phyloP scores from a whole-genome alignment of 2,329 filamentous ascomycete species.

The Intubia oerlemansii region DNA sequence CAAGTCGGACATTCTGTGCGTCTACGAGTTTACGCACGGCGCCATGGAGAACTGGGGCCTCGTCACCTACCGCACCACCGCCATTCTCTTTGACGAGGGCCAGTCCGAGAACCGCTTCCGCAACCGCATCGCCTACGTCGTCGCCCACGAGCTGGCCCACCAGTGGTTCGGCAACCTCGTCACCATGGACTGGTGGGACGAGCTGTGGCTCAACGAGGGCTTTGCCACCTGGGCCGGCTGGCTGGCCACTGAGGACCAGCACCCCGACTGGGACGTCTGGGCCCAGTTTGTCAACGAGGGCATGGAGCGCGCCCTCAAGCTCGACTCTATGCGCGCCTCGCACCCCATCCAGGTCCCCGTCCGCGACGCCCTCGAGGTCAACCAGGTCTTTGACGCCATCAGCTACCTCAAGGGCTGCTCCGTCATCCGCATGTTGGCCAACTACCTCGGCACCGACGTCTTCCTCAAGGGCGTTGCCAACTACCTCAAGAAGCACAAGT shows the following conservation, averaged over 20 bases:
- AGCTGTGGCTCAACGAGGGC: constrained; percentile 89
- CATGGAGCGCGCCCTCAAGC: constrained; percentile 73
- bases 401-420: constrained; percentile 94
- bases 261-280: constrained; percentile 97
- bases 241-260: constrained; percentile 74
- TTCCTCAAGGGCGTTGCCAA: constrained; percentile 80
- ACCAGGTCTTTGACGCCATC: constrained; percentile 95
- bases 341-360: constrained; percentile 95
- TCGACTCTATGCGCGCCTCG: constrained; percentile 77
- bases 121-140: constrained; percentile 88
- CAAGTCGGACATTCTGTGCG: constrained; percentile 76
- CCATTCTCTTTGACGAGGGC: constrained; percentile 87
- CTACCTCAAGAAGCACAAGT: constrained; percentile 76
- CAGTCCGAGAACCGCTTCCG: constrained; percentile 79
- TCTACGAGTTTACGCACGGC: constrained; percentile 75
- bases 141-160: constrained; percentile 94
- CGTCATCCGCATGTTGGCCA: constrained; percentile 87
- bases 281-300: constrained; percentile 91
- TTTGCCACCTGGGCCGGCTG: constrained; percentile 98
- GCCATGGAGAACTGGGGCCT: constrained; percentile 96
- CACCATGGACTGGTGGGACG: constrained; percentile 98
- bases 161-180: constrained; percentile 98
- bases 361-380: constrained; percentile 79
- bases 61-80: constrained; percentile 87
- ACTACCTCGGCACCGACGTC: constrained; percentile 66